These are phyloP conservation scores for Eutrema heterophyllum DNA, from an alignment of 345 rosid genomes.

Conservation along the genomic window DNA sequence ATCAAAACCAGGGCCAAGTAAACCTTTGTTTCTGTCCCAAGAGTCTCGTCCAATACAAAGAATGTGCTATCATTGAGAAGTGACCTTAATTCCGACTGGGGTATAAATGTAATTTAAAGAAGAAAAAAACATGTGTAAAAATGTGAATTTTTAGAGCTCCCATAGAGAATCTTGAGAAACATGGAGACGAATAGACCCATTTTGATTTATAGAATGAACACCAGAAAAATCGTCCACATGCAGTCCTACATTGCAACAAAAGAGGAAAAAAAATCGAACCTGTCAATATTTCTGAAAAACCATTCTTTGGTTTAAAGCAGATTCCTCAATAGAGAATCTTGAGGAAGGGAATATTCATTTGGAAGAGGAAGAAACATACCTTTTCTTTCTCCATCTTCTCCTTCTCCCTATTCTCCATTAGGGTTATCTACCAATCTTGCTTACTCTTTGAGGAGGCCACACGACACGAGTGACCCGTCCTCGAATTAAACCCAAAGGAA, in stretches of 20 bases:
- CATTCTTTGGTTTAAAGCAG: constrained; percentile 1
- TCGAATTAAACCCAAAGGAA: constrained; percentile 69
- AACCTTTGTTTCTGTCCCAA: background rate
- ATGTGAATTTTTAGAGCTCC: background rate
- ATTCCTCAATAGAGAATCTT: background rate
- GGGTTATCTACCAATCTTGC: constrained; percentile 36
- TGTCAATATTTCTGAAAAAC: constrained; percentile 2
- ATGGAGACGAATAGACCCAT: background rate
- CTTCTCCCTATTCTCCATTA: background rate
- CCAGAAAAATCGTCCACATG: background rate
- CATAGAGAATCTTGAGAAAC: background rate
- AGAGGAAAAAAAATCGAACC: background rate
- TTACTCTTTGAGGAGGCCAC: constrained; percentile 79
- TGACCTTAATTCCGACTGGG: background rate
- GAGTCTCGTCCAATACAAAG: background rate
- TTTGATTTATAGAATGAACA: background rate
- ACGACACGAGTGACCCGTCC: constrained; percentile 67
- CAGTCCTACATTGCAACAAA: background rate
- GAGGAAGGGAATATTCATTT: background rate
- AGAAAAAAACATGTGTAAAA: background rate
- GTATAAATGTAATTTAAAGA: background rate
- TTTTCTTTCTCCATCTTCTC: background rate
- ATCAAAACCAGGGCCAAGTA: background rate
- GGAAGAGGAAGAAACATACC: constrained; percentile 12
- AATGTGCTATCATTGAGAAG: background rate